Evolutionary conservation across 768 basidiomycete genomes (phyloP).

Genomic region (Pleurotus cornucopiae): DNA sequence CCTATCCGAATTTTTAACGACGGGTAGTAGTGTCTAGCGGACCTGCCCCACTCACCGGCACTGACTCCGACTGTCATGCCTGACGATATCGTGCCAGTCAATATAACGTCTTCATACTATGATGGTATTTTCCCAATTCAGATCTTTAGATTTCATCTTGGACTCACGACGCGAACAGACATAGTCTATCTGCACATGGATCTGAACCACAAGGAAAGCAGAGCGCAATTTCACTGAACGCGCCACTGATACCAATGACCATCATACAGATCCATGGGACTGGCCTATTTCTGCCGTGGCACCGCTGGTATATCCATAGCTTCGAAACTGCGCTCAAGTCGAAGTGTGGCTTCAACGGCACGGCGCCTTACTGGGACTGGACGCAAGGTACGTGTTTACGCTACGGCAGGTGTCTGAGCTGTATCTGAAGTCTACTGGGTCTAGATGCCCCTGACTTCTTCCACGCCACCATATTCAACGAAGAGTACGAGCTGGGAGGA

Average conservation of each 20-base stretch:
- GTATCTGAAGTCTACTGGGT: no score
- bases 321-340: constrained; percentile 12
- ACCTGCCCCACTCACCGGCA: constrained; percentile 6
- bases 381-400: constrained; percentile 9
- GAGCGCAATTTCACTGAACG: background rate
- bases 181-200: constrained; percentile 17
- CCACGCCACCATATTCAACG: constrained; percentile 14
- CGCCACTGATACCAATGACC: background rate
- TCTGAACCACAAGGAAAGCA: background rate
- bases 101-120: constrained; percentile 14
- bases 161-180: constrained; percentile 3
- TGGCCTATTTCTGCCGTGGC: constrained; percentile 20
- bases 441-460: constrained; percentile 9
- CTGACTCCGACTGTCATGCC: constrained; percentile 8
- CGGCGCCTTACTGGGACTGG: constrained; percentile 22
- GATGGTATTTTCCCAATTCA: constrained; percentile 11
- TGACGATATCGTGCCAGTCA: constrained; percentile 11
- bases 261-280: constrained; percentile 16
- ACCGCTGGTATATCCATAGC: constrained; percentile 16
- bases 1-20: no score
- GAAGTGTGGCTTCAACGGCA: constrained; percentile 16
- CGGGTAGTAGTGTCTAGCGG: constrained; percentile 11
- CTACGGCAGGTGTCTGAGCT: no score
- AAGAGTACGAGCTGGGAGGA: constrained; percentile 16
- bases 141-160: background rate